Conservation (phyloP, 169 alveolate genomes). For the Cystoisospora suis region DNA sequence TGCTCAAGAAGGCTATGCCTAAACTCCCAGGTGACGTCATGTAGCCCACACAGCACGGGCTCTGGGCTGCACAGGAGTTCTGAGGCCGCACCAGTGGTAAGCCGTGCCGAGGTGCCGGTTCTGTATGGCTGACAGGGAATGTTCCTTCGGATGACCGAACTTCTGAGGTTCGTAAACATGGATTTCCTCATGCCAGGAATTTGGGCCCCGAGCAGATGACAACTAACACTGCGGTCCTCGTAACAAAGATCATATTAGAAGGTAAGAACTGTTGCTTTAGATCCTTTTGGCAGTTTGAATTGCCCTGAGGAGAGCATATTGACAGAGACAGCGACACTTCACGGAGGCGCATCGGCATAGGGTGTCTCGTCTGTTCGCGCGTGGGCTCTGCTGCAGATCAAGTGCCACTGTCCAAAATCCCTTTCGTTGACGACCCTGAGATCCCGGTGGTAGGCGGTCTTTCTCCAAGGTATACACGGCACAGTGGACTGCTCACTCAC, state of each 20-base stretch:
- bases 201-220: constrained; percentile 72
- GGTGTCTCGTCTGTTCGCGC: no score
- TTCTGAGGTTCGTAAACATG: constrained; percentile 65
- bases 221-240: constrained; percentile 72
- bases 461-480: neutral
- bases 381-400: constrained; percentile 11
- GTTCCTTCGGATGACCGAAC: constrained; percentile 75
- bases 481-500: neutral
- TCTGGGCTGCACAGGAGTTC: neutral
- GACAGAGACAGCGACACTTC: no score
- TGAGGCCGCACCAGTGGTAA: neutral
- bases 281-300: no score
- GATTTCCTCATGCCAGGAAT: constrained; percentile 59
- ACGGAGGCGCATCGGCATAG: no score
- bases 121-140: constrained; percentile 55
- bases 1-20: no score
- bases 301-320: no score
- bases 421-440: constrained; percentile 44
- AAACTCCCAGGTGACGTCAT: no score
- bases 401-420: constrained; percentile 34
- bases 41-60: neutral
- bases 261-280: neutral
- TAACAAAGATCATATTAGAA: constrained; percentile 66
- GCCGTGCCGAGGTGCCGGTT: neutral
- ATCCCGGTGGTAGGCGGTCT: constrained; percentile 12